phyloP scores from a whole-genome alignment of 2,329 filamentous ascomycete genomes.

The Dactylellina drechsleri region DNA sequence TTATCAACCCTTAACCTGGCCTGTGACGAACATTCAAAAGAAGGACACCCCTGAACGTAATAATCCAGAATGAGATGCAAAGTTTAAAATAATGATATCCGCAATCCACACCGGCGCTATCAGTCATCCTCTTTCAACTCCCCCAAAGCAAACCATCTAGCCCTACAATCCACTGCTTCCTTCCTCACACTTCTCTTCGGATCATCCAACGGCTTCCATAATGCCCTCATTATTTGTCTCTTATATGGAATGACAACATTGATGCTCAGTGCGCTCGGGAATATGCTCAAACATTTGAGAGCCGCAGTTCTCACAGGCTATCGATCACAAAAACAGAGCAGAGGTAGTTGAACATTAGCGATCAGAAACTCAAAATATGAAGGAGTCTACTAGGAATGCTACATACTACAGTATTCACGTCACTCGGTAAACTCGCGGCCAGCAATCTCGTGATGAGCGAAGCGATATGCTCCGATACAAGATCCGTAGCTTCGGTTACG shows the following conservation, averaged over 20 bases:
- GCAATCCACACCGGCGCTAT: background rate
- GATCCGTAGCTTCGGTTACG: conserved; percentile 68
- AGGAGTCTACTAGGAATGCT: conserved; percentile 4
- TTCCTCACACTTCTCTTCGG: conserved; percentile 71
- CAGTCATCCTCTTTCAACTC: conserved; percentile 56
- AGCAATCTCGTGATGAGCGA: conserved; percentile 57
- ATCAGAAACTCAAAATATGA: background rate
- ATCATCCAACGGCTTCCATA: conserved; percentile 71
- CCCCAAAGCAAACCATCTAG: conserved; percentile 57
- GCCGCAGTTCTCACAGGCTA: conserved; percentile 64
- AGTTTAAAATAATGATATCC: background rate
- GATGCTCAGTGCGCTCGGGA: conserved; percentile 65
- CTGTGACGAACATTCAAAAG: too few species aligned
- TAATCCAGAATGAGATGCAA: too few species aligned
- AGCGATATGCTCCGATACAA: conserved; percentile 61
- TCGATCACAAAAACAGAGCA: background rate
- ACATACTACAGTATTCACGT: conserved; percentile 47
- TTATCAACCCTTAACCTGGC: background rate
- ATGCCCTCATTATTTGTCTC: conserved; percentile 68
- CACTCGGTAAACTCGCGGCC: conserved; percentile 50
- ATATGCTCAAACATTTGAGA: conserved; percentile 65
- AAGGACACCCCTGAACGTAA: too few species aligned
- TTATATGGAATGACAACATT: conserved; percentile 69
- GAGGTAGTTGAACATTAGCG: background rate
- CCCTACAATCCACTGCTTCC: conserved; percentile 61